Evolutionary conservation across 305 asterid species (phyloP), one percentile per base, ranked within the genome.

Genomic region (Rubia balearica): DNA sequence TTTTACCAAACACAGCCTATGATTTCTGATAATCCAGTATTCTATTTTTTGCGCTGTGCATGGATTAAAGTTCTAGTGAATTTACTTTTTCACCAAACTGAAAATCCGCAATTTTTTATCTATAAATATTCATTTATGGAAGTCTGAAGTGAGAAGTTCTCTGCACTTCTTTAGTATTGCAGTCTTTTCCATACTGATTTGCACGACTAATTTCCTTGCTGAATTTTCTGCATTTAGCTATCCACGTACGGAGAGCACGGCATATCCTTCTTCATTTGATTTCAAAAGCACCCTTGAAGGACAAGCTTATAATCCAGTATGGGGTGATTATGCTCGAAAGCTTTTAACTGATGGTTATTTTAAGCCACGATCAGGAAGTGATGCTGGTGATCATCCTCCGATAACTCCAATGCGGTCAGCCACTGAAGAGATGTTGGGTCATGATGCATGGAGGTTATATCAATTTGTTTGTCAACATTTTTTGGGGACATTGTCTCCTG

Each of bases 301-400:
- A 51, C 83, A 89, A 57, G 81, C 65, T 40, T 81, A 80, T 74
- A 89, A 81, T 81, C 81, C 86, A 67, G 81, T 59, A 40, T 88
- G 87, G 85, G 89, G 95, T 78, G 83, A 83, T 84, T 87, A 82
- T 74, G 95, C 85, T 67, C 86, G 78, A 70, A 84, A 72, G 64
- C 90, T 91, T 69, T 79, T 86, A 66, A 74, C 85, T 75, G 85
- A 82, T 70, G 94, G 88, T 45, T 84, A 82, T 81, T 77, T 65
- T 64, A 89, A 84, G 81, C 97, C 97, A 2, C 82, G 85, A 17
- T 78, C 90, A 61, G 97, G 97, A 76, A 89, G 79, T 77, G 97
- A 91, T 83, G 95, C 73, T 42, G 96, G 97, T 40, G 97, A 91
- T 79, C 97, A 91, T 78, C 97, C 97, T 78, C 97, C 97, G 55